Evolutionary conservation across 768 basidiomycete species (phyloP), one percentile per base, ranked within the genome.

Genomic region (Leccinum rimulosum): DNA sequence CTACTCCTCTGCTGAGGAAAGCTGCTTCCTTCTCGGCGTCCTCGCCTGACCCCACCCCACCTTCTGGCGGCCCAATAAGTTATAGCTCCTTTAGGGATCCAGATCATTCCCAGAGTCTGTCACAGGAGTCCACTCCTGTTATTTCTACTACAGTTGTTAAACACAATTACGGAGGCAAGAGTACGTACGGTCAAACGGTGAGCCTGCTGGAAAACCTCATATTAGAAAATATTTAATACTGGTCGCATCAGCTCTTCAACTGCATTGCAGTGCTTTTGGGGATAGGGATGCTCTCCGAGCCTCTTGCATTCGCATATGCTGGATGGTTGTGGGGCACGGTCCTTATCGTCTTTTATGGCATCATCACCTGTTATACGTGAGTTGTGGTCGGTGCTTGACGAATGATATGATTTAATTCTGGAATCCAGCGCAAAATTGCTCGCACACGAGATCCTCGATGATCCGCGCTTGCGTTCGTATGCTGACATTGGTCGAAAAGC

Each of bases 401-500:
- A 49, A 30, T 10, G 10, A 50, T 48, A 54, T 10, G 27, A 17
- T 52, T 52, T 68, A 19, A 67, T 56, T n/a, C 11, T 17, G 14
- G 8, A 25, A 31, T 58, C 19, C 67, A 96, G 93, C 10, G 95
- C 93, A 10, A 95, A 95, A 73, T 81, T 95, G 50, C 82, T 98
- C 15, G 93, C 93, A 0, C 77, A 76, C 50, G 80, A 95, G 22
- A 91, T 95, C 54, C 67, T 87, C 17, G 73, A 79, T 12, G 92
- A 97, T 66, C 79, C 82, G 8, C 81, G 78, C 6, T 66, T 95
- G 31, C 82, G 83, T 27, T 93, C 94, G 6, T 98, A 97, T 70
- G 83, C 92, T 4, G 95, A 98, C 68, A 90, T 97, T 61, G 93
- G 90, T 28, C 81, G 84, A 58, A 93, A 90, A 67, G 94, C 95